Conservation (phyloP, 1,139 yeast species). For the Groenewaldozyma auringiensis region DNA sequence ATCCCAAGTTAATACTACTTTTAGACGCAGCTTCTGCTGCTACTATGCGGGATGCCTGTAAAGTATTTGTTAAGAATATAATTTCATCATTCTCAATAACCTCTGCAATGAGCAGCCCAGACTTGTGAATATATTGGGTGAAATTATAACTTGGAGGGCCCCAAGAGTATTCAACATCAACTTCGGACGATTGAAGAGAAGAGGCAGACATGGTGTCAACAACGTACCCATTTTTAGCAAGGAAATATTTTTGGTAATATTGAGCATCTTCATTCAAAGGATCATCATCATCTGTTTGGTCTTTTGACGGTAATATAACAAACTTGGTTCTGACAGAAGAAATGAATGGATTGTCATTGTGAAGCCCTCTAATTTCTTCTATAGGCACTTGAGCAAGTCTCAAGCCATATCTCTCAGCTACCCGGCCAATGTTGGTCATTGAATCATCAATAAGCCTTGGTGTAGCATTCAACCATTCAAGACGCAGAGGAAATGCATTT, state of each 20-base stretch:
- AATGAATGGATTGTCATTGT: constrained; percentile 75
- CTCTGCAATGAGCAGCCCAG: constrained; percentile 88
- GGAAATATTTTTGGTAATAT: constrained; percentile 54
- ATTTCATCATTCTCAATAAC: constrained; percentile 73
- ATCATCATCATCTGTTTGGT: constrained; percentile 16
- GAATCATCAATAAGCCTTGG: constrained; percentile 84
- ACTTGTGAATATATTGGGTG: constrained; percentile 81
- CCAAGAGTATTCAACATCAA: constrained; percentile 73
- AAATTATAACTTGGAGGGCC: constrained; percentile 75
- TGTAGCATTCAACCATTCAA: constrained; percentile 91
- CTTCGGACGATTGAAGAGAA: constrained; percentile 25
- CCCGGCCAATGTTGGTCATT: constrained; percentile 70
- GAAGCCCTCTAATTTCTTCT: constrained; percentile 74
- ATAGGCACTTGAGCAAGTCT: constrained; percentile 89
- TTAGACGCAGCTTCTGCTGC: not conserved
- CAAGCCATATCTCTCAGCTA: constrained; percentile 81
- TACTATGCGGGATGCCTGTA: constrained; percentile 28
- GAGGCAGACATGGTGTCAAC: constrained; percentile 65
- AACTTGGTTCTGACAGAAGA: constrained; percentile 54
- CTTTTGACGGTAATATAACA: constrained; percentile 4
- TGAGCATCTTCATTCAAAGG: constrained; percentile 42
- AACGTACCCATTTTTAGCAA: constrained; percentile 64
- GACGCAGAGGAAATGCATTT: constrained; percentile 82
- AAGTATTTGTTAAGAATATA: constrained; percentile 41
- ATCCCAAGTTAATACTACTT: no score